Evolutionary conservation across 805 yeast species (phyloP).

Genomic region (Blastobotrys chiropterorum): DNA sequence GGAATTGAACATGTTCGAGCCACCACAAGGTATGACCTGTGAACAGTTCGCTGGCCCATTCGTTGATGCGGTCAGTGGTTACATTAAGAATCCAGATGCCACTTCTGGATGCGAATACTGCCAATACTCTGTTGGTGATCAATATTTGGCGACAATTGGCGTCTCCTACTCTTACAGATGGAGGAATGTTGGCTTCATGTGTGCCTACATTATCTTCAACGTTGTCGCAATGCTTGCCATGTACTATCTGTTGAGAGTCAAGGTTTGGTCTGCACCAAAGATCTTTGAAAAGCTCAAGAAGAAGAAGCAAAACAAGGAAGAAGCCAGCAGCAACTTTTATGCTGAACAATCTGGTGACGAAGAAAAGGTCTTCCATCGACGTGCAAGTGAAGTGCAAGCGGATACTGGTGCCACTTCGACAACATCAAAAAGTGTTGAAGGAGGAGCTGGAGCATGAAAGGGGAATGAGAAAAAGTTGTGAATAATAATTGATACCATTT

Average conservation of each 20-base stretch:
- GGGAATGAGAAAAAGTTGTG: neutral
- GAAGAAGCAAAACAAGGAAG: slow-evolving; percentile 1
- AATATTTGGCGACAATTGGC: slow-evolving; percentile 38
- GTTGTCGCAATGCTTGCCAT: slow-evolving; percentile 28
- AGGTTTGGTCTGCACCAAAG: slow-evolving; percentile 12
- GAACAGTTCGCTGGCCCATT: slow-evolving; percentile 44
- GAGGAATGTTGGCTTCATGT: slow-evolving; percentile 61
- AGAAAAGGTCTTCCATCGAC: slow-evolving; percentile 3
- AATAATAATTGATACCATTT: neutral
- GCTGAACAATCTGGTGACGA: slow-evolving; percentile 14
- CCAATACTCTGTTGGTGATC: slow-evolving; percentile 35
- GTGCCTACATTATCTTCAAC: slow-evolving; percentile 54
- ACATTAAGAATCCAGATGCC: slow-evolving; percentile 47
- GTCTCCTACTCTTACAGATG: slow-evolving; percentile 46
- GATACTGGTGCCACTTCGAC: neutral
- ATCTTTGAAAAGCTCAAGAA: slow-evolving; percentile 4
- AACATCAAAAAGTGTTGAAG: neutral
- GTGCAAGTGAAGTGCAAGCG: neutral
- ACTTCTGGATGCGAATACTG: slow-evolving; percentile 39
- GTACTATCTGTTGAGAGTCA: slow-evolving; percentile 29
- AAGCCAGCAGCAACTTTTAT: slow-evolving; percentile 7
- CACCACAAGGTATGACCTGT: slow-evolving; percentile 63
- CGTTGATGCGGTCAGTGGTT: slow-evolving; percentile 45
- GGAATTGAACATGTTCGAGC: slow-evolving; percentile 47
- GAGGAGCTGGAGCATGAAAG: neutral